phyloP scores from a whole-genome alignment of 2,329 filamentous ascomycete species.

The Fusarium liriodendri region DNA sequence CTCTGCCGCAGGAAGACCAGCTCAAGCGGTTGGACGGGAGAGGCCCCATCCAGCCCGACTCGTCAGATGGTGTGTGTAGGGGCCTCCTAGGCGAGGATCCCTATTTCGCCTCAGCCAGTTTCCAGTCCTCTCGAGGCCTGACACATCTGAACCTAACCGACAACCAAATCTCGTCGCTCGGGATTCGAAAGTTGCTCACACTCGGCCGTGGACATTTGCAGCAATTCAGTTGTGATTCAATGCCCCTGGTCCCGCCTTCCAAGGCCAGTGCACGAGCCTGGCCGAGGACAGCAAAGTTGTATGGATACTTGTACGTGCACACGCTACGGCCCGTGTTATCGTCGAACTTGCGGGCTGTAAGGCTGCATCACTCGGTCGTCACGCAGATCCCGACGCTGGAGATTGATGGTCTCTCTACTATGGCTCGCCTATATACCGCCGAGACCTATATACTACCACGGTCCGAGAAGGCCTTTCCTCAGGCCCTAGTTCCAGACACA shows the following conservation, averaged over 20 bases:
- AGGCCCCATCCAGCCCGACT: constrained; percentile 41
- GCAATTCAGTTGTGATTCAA: constrained; percentile 62
- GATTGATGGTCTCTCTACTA: constrained; percentile 50
- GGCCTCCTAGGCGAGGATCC: constrained; percentile 42
- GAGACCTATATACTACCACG: constrained; percentile 58
- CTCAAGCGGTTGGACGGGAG: constrained; percentile 48
- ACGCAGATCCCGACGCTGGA: constrained; percentile 63
- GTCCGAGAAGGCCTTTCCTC: constrained; percentile 59
- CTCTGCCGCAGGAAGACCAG: constrained; percentile 35
- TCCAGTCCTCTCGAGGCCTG: constrained; percentile 47
- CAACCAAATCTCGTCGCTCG: constrained; percentile 59
- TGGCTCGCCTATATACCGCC: constrained; percentile 54
- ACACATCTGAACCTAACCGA: constrained; percentile 67
- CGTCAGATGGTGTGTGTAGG: constrained; percentile 40
- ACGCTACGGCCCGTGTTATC: constrained; percentile 65
- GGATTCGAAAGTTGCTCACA: constrained; percentile 57
- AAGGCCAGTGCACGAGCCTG: constrained; percentile 30
- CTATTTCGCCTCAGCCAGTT: constrained; percentile 29
- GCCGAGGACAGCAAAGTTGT: constrained; percentile 48
- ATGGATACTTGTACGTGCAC: constrained; percentile 58
- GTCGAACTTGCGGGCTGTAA: constrained; percentile 63
- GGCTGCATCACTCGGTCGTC: constrained; percentile 70
- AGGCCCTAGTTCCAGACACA: constrained; percentile 63
- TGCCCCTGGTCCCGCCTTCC: constrained; percentile 44
- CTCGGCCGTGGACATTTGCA: constrained; percentile 60